A percentile compares a stretch with the other conserved stretches of the same genome.
Conservation (phyloP, 192 early-diverging fungal genomes). For the Backusella psychrophila region DNA sequence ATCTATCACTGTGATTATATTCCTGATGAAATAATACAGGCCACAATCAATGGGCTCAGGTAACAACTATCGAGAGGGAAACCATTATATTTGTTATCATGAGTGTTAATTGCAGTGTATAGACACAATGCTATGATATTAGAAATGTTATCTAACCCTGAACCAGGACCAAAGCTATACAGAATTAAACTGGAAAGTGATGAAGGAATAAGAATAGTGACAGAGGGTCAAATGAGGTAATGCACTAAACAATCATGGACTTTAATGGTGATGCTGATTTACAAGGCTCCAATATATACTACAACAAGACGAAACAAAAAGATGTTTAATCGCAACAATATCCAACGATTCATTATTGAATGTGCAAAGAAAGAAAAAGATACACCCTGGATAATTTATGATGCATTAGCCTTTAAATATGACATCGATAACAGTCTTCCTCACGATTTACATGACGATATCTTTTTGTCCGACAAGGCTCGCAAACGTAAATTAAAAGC, state of each 20-base stretch:
- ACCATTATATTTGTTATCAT: not conserved
- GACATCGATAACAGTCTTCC: slow-evolving; percentile 43
- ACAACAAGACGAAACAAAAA: slow-evolving; percentile 49
- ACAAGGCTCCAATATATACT: not conserved
- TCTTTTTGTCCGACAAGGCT: not conserved
- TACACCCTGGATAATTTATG: slow-evolving; percentile 74
- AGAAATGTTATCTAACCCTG: slow-evolving; percentile 13
- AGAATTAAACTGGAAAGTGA: slow-evolving; percentile 3
- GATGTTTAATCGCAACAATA: slow-evolving; percentile 58
- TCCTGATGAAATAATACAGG: slow-evolving; percentile 53
- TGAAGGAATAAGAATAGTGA: not conserved
- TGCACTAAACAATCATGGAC: not conserved
- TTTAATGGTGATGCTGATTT: not conserved
- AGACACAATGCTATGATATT: slow-evolving; percentile 31
- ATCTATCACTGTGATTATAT: slow-evolving; percentile 51
- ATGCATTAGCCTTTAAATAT: slow-evolving; percentile 12
- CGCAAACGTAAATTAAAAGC: not conserved
- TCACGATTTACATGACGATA: slow-evolving; percentile 35
- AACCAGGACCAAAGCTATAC: slow-evolving; percentile 6
- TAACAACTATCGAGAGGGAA: not conserved
- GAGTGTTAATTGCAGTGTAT: not conserved
- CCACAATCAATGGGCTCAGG: slow-evolving; percentile 31
- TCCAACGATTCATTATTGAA: slow-evolving; percentile 70
- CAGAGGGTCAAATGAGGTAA: not conserved
- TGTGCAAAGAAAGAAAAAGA: slow-evolving; percentile 62